phyloP scores from a whole-genome alignment of 164 flowering plant genomes.

The Aristolochia californica region DNA sequence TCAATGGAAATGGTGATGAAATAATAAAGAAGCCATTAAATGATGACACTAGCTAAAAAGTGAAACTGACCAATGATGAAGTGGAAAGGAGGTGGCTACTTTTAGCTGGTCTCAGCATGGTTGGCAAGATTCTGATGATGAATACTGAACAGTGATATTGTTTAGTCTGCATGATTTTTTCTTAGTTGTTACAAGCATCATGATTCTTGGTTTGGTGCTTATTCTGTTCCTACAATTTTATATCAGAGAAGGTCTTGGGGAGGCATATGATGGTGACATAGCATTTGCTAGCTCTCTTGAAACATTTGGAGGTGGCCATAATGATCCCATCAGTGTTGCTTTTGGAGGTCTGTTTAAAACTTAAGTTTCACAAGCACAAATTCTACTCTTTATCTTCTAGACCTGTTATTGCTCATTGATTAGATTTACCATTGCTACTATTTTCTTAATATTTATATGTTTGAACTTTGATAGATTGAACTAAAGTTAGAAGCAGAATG shows the following conservation, averaged over 20 bases:
- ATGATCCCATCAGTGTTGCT: slow-evolving; percentile 90
- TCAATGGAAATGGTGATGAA: no score
- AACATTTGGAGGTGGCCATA: slow-evolving; percentile 89
- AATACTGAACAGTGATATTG: background rate
- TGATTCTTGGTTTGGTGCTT: background rate
- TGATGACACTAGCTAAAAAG: no score
- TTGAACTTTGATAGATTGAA: no score
- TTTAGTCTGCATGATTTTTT: background rate
- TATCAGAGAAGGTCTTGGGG: slow-evolving; percentile 92
- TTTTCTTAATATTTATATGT: no score
- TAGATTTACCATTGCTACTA: no score
- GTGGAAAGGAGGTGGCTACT: no score
- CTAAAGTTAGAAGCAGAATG: no score
- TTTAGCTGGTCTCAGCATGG: no score
- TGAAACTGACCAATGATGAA: no score
- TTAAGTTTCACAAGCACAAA: background rate
- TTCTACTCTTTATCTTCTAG: background rate
- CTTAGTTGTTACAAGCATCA: background rate
- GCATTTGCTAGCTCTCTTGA: slow-evolving; percentile 91
- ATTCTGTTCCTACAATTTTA: background rate
- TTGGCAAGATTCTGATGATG: no score
- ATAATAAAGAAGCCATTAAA: no score
- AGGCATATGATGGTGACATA: slow-evolving; percentile 86
- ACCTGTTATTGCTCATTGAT: no score
- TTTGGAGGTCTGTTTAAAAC: slow-evolving; percentile 64